Base-by-base conservation (phyloP, 2,329 filamentous ascomycete genomes). In the Pezicula carpinea region DNA sequence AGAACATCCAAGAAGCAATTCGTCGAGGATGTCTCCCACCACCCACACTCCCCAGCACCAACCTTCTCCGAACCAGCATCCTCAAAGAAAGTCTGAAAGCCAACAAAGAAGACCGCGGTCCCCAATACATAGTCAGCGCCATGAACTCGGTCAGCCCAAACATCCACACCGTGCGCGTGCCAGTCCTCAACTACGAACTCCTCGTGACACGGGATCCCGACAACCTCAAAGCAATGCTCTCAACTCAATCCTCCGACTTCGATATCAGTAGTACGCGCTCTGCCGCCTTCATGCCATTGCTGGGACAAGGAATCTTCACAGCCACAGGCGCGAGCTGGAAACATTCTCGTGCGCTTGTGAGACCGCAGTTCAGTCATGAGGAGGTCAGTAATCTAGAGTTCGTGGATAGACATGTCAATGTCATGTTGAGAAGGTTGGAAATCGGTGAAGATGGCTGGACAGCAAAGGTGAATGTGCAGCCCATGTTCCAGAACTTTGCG, bases 401-500 rank as follows among this genome's bases (percentile, higher is more conserved):
- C 2, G 66, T 69, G 33, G 71, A 73, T 47, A 59, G 65, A 34
- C 69, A 70, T 46, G 63, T 74, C 14, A 61, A 68, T 45, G 50
- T 44, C 11, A n/a, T 56, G 4, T 43, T 55, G 7, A 39, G 43
- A 11, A 44, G 40, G 10, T 39, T 54, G 6, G 34, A 46, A 35
- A 14, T 21, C 1, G 43, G 43, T 1, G 11, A 62, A 60, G 32
- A 47, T 21, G 47, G 47, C 1, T 56, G 55, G 53, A 58, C 54
- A 3, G 31, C 26, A 7, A 73, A 85, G 3, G 70, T 85, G 6
- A 77, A 87, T 53, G 66, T 86, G 11, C 77, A 79, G 56, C 75
- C 78, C 6, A 64, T 83, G 5, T 82, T 85, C 58, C 84, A 85
- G 57, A 72, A 75, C 35, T 72, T 85, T 57, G 85, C 82, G 0